phyloP scores from a whole-genome alignment of 768 basidiomycete species.

The Naematelia encephala region DNA sequence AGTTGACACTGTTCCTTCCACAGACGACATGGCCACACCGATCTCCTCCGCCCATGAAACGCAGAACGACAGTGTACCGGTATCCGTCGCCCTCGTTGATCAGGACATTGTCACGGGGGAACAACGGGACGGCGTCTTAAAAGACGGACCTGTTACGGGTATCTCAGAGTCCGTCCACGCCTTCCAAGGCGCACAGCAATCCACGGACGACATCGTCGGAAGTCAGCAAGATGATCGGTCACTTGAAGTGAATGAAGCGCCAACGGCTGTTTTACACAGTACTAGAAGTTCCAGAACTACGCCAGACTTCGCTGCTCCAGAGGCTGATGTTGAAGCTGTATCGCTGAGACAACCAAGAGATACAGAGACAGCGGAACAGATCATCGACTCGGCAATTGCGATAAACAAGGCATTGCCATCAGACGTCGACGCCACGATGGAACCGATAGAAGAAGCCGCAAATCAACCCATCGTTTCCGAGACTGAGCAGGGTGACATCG shows the following conservation, averaged over 20 bases:
- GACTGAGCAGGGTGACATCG: conserved; percentile 10
- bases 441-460: background rate
- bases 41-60: too few species aligned
- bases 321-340: background rate
- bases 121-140: background rate
- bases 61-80: too few species aligned
- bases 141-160: background rate
- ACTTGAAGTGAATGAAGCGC: background rate
- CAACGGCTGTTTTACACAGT: background rate
- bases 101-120: too few species aligned
- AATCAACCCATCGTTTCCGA: conserved; percentile 9
- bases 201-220: background rate
- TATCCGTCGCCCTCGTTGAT: too few species aligned
- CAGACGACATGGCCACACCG: too few species aligned
- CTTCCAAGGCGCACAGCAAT: background rate
- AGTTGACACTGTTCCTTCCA: too few species aligned
- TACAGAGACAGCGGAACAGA: background rate
- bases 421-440: background rate
- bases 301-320: background rate
- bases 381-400: background rate
- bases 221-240: background rate
- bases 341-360: background rate
- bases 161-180: background rate
- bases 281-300: background rate
- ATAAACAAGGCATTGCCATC: background rate